Base-by-base conservation (phyloP, 345 rosid genomes). In the Capsella bursapastoris region DNA sequence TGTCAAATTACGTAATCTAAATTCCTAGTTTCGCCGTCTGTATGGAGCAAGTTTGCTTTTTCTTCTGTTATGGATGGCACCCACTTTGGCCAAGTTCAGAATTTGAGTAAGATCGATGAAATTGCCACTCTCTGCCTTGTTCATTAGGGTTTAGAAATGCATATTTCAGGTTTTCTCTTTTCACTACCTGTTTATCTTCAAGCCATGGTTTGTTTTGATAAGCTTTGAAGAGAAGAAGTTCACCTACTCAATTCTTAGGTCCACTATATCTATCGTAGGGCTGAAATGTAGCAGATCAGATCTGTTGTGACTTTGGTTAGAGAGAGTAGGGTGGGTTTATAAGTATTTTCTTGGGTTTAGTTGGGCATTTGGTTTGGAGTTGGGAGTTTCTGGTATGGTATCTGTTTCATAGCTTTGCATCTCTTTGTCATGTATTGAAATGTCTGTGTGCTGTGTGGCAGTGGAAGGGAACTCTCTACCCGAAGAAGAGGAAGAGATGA, bases 381-480 rank as follows among this genome's bases (percentile, higher is more conserved):
- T 44, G 68, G 29, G 49, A 40, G 29, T 15, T 8, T 60, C 10
- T 64, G 29, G 28, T 64, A 10, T 64, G 15, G 29, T 45, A 28
- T 50, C 50, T 40, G 22, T 40, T 63, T 29, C 40, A 29, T 9
- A 64, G 58, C 16, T 35, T 7, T 37, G 59, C 53, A 62, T 51
- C 35, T 4, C n/a, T 61, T n/a, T 61, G 5, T 52, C 41, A 32
- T 34, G 22, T 15, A 12, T 56, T 45, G 41, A 34, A 32, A 37
- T 43, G 25, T 53, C 45, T 61, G 0, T 34, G 9, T 76, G n/a
- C 53, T 75, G 43, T 45, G 9, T 56, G 57, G 35, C 79, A 84
- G 85, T 84, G 83, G 84, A 74, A 41, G 87, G 61, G 59, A 74
- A 55, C 58, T 31, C 64, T 63, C 57, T 59, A 25, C 44, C 45